Base-by-base conservation (phyloP, 139 green algal species). In the Eudorina sp. region DNA sequence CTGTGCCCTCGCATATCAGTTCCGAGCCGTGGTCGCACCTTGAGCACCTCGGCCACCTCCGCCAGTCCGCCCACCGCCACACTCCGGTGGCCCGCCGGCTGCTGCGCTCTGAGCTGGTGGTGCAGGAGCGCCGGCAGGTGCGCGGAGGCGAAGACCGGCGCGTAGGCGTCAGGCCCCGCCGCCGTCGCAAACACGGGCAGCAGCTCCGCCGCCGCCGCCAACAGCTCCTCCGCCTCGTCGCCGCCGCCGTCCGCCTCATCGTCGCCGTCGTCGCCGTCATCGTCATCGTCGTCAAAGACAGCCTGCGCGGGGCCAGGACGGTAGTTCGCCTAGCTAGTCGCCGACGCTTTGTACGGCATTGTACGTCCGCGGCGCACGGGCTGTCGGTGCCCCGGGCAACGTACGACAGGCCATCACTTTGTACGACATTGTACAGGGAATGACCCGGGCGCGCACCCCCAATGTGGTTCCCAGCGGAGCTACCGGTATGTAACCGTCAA, bases 181-280 rank as follows among this genome's bases (percentile, higher is more conserved):
- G 89, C 90, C 1, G 31, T 53, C 34, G 92, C 90, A 53, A 98
- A 38, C 2, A 90, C 89, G 13, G 95, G 91, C 84, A 97, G 75
- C 16, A 96, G 83, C 46, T 98, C 95, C 4, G 76, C 90, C 9
- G 89, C 94, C 36, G 94, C 93, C 27, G 88, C 84, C 21, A 97
- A 51, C 34, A 98, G 86, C 46, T 95, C 92, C 86, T 96, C 94
- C n/a, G 90, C 89, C 13, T 78, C 86, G 40, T 85, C 86, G 8
- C 40, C 46, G n/a, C n/a, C 38, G 48, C 40, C 43, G 62, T 14
- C 34, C n/a, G 89, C 91, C 23, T 90, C 85, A 29, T 93, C 90
- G 41, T 94, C 92, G 55, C 90, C 90, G 25, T 51, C 89, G 41
- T 62, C 88, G 53, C 91, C 69, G 0, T 91, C 90, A 2, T 86